Evolutionary conservation across 2,329 filamentous ascomycete genomes (phyloP).

Genomic region (Alternaria conjuncta): DNA sequence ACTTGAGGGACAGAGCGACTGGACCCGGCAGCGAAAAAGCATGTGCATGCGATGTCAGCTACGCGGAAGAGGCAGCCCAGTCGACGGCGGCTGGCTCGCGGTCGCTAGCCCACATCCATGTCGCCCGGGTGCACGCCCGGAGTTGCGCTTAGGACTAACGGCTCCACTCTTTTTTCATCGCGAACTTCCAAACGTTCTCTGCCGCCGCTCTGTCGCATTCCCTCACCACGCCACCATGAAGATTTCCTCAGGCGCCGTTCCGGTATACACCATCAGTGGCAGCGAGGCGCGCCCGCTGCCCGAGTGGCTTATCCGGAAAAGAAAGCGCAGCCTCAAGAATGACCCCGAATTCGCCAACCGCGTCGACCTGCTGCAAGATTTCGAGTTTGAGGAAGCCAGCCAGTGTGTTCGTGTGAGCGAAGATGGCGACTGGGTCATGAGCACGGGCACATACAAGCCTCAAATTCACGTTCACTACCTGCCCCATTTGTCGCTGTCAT

Average conservation of each 20-base stretch:
- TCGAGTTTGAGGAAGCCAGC: conserved; percentile 96
- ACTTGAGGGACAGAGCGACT: background rate
- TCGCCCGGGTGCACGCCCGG: background rate
- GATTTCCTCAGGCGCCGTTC: conserved; percentile 80
- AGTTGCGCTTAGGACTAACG: background rate
- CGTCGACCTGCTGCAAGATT: conserved; percentile 94
- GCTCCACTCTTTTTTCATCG: conserved; percentile 5
- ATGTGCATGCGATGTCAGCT: background rate
- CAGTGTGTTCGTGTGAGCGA: conserved; percentile 88
- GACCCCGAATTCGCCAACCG: conserved; percentile 92
- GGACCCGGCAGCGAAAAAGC: background rate
- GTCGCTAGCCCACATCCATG: background rate
- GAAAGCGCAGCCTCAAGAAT: conserved; percentile 86
- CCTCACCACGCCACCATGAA: conserved; percentile 65
- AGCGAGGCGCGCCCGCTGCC: conserved; percentile 86
- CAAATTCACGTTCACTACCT: conserved; percentile 97
- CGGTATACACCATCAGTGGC: conserved; percentile 94
- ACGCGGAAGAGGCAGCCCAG: background rate
- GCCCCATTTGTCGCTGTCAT: conserved; percentile 91
- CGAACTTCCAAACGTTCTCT: conserved; percentile 2
- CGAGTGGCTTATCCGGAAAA: conserved; percentile 90
- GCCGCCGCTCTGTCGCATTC: conserved; percentile 3
- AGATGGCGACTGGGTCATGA: conserved; percentile 83
- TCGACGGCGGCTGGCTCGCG: background rate
- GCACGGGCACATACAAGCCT: conserved; percentile 53